Base-by-base conservation (phyloP, 2,329 filamentous ascomycete genomes). In the Plenodomus tracheiphilus region DNA sequence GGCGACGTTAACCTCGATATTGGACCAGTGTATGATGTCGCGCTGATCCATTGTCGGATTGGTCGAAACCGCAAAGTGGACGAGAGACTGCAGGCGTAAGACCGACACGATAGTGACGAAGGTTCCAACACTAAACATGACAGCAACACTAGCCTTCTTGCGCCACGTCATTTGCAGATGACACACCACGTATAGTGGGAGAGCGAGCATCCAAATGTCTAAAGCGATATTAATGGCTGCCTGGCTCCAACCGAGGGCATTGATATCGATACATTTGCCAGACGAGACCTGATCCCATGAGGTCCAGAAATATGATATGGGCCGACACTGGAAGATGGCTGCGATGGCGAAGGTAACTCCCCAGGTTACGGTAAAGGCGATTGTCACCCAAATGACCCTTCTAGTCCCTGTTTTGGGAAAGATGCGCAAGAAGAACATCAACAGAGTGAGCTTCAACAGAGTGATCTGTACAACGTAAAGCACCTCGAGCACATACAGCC, bases 11-110 rank as follows among this genome's bases (percentile, higher is more conserved):
- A 53, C 48, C 36, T 61, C 58, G 41, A 59, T 46, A 11, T 46
- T 50, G 2, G 56, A 59, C 58, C 58, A 61, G 15, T 50, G 16
- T 18, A 46, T 50, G 3, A 53, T 38, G 17, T 48, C 47, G 6
- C 43, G 28, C 69, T 59, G 51, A 20, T 72, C 70, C 61, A 66
- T 71, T 17, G 59, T 64, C 9, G 71, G 49, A 52, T 77, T 76
- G 0, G 58, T 39, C 1, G 74, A 74, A 9, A 59, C 66, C 10
- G 69, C 69, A 47, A 77, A 77, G 32, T 65, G 47, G 39, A 77
- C 65, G 13, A 77, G 62, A 2, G 72, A 71, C 9, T 66, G 62
- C 4, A 77, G 60, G 4, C 75, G 72, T 19, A 77, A 52, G 32
- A 72, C 66, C 41, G 73, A 75, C 19, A 76, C 64, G 13, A 77